These are phyloP conservation scores for Plasmodium falciparum DNA, from an alignment of 169 alveolate genomes.

Conservation along the genomic window DNA sequence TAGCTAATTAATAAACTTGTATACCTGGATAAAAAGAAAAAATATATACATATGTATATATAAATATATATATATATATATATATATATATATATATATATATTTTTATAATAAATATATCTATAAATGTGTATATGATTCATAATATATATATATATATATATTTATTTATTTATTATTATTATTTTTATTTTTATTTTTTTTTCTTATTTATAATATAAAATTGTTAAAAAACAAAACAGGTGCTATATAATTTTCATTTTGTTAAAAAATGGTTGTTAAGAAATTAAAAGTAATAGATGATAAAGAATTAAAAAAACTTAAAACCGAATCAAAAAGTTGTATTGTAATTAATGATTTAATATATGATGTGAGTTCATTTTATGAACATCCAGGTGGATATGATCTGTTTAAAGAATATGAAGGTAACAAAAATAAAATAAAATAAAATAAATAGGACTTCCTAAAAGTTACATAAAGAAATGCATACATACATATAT, in stretches of 20 bases:
- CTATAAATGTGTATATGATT: too few species aligned
- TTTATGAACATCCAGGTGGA: slow-evolving; percentile 77
- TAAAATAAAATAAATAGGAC: neutral
- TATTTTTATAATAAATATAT: too few species aligned
- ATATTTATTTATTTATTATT: neutral
- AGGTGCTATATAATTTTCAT: too few species aligned
- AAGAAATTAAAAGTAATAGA: slow-evolving; percentile 59
- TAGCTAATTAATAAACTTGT: too few species aligned
- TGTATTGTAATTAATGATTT: slow-evolving; percentile 65
- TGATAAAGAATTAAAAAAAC: slow-evolving; percentile 34
- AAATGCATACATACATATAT: neutral
- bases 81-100: too few species aligned
- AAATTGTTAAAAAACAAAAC: neutral
- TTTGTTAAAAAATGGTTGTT: slow-evolving; percentile 7
- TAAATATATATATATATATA: too few species aligned
- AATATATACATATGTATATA: too few species aligned
- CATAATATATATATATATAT: neutral
- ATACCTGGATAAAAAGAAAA: too few species aligned
- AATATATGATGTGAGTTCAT: slow-evolving; percentile 72
- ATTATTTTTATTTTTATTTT: neutral
- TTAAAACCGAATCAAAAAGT: slow-evolving; percentile 36
- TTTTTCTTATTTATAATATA: neutral
- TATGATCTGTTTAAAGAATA: slow-evolving; percentile 49
- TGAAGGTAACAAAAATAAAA: slow-evolving; percentile 22
- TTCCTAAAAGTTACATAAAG: neutral